Base-by-base conservation (phyloP, 768 basidiomycete genomes). In the Pleurotus eryngii region DNA sequence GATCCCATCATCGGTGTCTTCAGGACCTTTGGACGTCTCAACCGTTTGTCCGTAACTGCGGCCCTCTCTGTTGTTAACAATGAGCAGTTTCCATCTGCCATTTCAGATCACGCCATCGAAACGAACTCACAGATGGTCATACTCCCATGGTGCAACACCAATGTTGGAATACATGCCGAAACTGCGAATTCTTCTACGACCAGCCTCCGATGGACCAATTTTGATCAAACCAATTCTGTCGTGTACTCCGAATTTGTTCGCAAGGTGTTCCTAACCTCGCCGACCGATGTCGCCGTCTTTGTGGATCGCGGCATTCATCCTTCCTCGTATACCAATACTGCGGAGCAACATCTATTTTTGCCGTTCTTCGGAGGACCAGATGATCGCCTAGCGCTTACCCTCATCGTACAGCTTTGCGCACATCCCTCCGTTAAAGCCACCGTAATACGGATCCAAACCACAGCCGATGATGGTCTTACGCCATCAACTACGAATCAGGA, bases 351-450 rank as follows among this genome's bases (percentile, higher is more conserved):
- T 61, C 65, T 98, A 26, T 84, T 95, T 68, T 67, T 95, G 42
- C 91, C 95, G 0, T 98, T 96, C 83, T 90, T 93, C 67, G 96
- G 96, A 38, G 96, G 96, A 0, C 86, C 92, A 0, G 96, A 99
- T 67, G 96, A 98, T 68, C 84, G 97, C 1, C 77, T 93, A 18
- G 92, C 92, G 0, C 73, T 98, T 24, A 73, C 81, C 27, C 84
- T 98, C 64, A 82, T 92, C 3, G 83, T 91, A 35, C 95, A 98
- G 68, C 90, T 94, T 56, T 79, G 79, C 54, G 70, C 71, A 30
- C 86, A 88, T 59, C 68, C 81, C 0, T 72, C 69, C 37, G 79
- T 92, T 0, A 81, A 71, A 4, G 97, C 92, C 0, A 93, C 90
- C 0, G 83, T 93, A 0, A 73, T 96, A 1, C 76, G 86, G 49